Conservation (phyloP, 306 rosid genomes). For the Sesbania bispinosa region DNA sequence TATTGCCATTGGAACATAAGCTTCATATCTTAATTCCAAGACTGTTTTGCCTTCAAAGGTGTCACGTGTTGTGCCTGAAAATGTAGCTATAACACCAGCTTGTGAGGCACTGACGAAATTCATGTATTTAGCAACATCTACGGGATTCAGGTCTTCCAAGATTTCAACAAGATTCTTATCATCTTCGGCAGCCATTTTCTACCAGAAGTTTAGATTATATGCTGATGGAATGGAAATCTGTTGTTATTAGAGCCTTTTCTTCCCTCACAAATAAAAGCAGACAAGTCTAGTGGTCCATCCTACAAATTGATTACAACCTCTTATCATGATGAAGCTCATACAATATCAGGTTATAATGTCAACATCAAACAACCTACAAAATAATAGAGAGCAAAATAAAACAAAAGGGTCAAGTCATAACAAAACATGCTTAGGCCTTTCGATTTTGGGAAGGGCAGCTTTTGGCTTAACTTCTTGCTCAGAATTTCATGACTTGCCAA, state of each 20-base stretch:
- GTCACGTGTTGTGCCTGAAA: slow-evolving; percentile 85
- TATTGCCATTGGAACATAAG: slow-evolving; percentile 85
- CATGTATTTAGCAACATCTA: slow-evolving; percentile 64
- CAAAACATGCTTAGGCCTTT: neutral
- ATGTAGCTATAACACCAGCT: slow-evolving; percentile 90
- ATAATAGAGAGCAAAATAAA: neutral
- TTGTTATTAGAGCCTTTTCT: neutral
- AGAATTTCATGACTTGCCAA: neutral
- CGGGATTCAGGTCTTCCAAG: slow-evolving; percentile 46
- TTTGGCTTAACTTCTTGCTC: neutral
- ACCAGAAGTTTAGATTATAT: neutral
- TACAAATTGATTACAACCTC: slow-evolving; percentile 11
- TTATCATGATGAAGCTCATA: neutral
- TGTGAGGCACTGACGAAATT: slow-evolving; percentile 67
- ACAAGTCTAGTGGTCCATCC: neutral
- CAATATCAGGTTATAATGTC: neutral
- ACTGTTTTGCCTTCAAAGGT: slow-evolving; percentile 81
- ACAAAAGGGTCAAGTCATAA: neutral
- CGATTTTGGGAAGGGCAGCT: neutral
- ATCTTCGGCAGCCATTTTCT: slow-evolving; percentile 58
- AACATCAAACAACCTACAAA: slow-evolving; percentile 6
- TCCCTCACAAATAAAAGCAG: neutral
- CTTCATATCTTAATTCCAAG: slow-evolving; percentile 77
- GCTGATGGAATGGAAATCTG: neutral
- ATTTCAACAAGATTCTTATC: slow-evolving; percentile 67